phyloP scores from a whole-genome alignment of 2,329 filamentous ascomycete species.

The Arthrobotrys sinensis region DNA sequence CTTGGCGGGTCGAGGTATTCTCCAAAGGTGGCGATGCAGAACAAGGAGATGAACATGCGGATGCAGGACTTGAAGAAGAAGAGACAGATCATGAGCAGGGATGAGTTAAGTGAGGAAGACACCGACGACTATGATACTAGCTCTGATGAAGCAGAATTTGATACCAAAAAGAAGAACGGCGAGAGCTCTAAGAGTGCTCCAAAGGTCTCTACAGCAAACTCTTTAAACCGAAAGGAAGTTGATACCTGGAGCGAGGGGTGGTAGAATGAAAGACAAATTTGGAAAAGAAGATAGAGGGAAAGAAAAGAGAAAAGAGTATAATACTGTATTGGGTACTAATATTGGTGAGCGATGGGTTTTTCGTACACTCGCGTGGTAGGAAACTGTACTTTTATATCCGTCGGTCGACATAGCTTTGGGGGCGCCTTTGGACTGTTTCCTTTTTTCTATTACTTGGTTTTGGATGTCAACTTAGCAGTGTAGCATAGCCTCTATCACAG shows the following conservation, averaged over 20 bases:
- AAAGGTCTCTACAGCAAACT: conserved; percentile 27
- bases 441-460: conserved; percentile 22
- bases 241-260: conserved; percentile 60
- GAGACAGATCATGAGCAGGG: conserved; percentile 42
- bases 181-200: conserved; percentile 51
- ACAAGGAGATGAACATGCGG: conserved; percentile 44
- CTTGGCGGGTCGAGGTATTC: conserved; percentile 54
- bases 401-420: conserved; percentile 26
- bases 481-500: conserved; percentile 9
- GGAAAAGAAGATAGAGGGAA: neutral
- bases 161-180: conserved; percentile 32
- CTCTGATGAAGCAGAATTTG: conserved; percentile 39
- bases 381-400: conserved; percentile 42
- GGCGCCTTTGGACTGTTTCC: conserved; percentile 25
- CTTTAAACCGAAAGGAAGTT: conserved; percentile 50
- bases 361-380: neutral
- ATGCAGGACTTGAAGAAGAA: conserved; percentile 57
- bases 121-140: conserved; percentile 43
- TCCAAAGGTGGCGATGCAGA: conserved; percentile 47
- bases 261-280: conserved; percentile 11
- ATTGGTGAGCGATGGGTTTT: neutral
- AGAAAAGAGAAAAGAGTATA: neutral
- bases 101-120: conserved; percentile 49
- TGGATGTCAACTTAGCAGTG: conserved; percentile 17
- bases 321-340: conserved; percentile 34